Evolutionary conservation across 73 alveolate genomes (phyloP).

Genomic region (Symbiodinium pilosum): DNA sequence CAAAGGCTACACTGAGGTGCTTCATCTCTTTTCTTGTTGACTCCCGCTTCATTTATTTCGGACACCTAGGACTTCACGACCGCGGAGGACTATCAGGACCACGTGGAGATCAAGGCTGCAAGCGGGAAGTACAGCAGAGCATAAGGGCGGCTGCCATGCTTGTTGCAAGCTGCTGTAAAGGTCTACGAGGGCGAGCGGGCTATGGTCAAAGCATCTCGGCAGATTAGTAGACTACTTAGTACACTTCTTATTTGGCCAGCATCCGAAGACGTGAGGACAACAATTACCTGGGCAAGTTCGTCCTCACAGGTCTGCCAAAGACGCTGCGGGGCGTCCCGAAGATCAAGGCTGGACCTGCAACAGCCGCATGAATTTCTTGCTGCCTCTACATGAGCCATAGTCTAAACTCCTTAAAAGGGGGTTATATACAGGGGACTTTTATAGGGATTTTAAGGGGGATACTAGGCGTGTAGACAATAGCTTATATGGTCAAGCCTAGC

Average conservation of each 20-base stretch:
- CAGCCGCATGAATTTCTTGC: too few species aligned
- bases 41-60: too few species aligned
- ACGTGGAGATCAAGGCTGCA: slow-evolving; percentile 85
- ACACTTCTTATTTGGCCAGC: background rate
- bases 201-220: slow-evolving; percentile 68
- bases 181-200: slow-evolving; percentile 95
- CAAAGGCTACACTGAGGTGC: background rate
- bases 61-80: slow-evolving; percentile 93
- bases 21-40: too few species aligned
- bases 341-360: slow-evolving; percentile 94
- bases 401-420: background rate
- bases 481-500: background rate
- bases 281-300: slow-evolving; percentile 99
- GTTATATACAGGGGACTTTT: background rate
- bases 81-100: slow-evolving; percentile 79
- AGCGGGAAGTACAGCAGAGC: background rate
- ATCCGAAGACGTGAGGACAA: slow-evolving; percentile 98
- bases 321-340: slow-evolving; percentile 99
- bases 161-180: background rate
- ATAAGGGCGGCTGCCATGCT: background rate
- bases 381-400: too few species aligned
- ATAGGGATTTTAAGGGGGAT: background rate
- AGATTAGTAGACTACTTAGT: background rate
- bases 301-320: slow-evolving; percentile 99
- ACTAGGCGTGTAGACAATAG: background rate